A percentile compares a stretch with the other conserved stretches of the same genome.
These are phyloP conservation scores for Tolypocladium inflatum DNA, from an alignment of 2,329 filamentous ascomycete species.

Conservation along the genomic window DNA sequence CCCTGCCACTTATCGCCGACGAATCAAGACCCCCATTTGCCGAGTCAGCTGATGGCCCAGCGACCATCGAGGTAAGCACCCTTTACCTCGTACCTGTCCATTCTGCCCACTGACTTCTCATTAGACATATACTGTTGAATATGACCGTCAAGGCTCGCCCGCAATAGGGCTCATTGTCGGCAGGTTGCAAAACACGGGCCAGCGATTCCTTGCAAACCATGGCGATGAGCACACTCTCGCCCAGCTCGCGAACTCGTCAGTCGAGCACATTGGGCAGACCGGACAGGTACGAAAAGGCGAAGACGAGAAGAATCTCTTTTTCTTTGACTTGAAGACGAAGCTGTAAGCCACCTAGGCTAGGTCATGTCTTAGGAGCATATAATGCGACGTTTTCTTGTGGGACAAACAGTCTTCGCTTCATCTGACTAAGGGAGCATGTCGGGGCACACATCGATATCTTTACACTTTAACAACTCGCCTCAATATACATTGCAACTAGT, in stretches of 20 bases:
- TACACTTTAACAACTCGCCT: too few relatives aligned
- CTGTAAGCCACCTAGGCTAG: neutral
- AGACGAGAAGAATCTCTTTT: constrained; percentile 10
- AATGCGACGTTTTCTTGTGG: too few relatives aligned
- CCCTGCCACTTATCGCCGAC: constrained; percentile 3
- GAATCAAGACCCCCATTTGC: constrained; percentile 8
- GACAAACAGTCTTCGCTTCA: too few relatives aligned
- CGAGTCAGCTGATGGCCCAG: constrained; percentile 10
- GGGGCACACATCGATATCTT: too few relatives aligned
- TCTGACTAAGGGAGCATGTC: too few relatives aligned
- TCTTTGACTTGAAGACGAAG: constrained; percentile 5
- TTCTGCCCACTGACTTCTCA: neutral
- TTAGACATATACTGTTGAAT: constrained; percentile 22
- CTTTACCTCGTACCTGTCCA: neutral
- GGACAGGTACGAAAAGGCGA: constrained; percentile 4
- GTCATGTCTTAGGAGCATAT: too few relatives aligned
- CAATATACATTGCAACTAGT: too few relatives aligned
- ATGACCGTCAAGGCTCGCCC: constrained; percentile 11
- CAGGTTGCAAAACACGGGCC: constrained; percentile 6
- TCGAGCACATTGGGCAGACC: constrained; percentile 12
- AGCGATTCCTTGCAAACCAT: constrained; percentile 18
- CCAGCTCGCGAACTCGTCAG: constrained; percentile 2
- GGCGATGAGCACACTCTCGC: constrained; percentile 10
- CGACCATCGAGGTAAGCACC: constrained; percentile 14
- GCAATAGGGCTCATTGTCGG: constrained; percentile 13